Base-by-base conservation (phyloP, 371 early-diverging fungal genomes). In the Rhizopus sp. region DNA sequence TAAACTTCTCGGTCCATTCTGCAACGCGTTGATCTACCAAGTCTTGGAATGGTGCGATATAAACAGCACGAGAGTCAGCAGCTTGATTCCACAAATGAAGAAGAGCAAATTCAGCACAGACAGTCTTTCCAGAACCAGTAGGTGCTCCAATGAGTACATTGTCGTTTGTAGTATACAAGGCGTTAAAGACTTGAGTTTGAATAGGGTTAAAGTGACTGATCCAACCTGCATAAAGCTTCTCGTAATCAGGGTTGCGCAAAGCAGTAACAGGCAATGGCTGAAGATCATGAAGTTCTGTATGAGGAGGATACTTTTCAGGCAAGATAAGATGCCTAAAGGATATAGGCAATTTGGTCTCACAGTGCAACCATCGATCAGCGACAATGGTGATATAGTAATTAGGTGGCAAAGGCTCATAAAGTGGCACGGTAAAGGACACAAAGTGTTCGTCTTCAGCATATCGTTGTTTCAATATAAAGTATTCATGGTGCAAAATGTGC, bases 121-220 rank as follows among this genome's bases (percentile, higher is more conserved):
- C 85, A 3, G 99, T 97, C 82, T 99, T 99, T 42, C 99, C 99
- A 42, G 90, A 84, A 15, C 99, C 99, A 12, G 98, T 89, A 16
- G 99, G 94, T 2, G 99, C 98, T 45, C 94, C 96, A 48, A 99
- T 78, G 50, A 99, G 89, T 4, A 90, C 85, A 65, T 95, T 99
- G 34, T 94, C 93, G 60, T 96, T 93, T 7, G 88, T 82, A 7
- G 86, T 84, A 75, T 96, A 99, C 37, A 98, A 78, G 1, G 95
- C 72, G 64, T 96, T 86, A 81, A 97, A 98, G 2, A 92, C 90
- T 70, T 94, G 94, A 0, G 99, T 97, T 81, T 99, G 99, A 41
- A 99, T 91, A 9, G 95, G 91, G 73, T 99, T 99, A 79, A 99
- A 99, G 53, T 82, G 77, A 39, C 75, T 73, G 47, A 87, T 74